Evolutionary conservation across 2,329 filamentous ascomycete species (phyloP).

Genomic region (Septoria linicola): DNA sequence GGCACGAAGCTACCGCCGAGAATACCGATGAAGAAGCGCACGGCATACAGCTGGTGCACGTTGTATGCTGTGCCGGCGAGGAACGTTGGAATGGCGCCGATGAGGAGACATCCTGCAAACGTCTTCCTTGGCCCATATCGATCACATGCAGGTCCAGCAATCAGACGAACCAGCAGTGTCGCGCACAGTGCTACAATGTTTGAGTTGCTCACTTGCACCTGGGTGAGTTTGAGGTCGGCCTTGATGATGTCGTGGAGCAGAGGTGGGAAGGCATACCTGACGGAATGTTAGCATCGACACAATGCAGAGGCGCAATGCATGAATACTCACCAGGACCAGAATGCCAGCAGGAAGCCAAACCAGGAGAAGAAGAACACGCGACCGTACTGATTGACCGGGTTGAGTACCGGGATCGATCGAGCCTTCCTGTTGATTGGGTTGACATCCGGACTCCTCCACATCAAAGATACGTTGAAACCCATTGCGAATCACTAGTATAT

Average conservation of each 20-base stretch:
- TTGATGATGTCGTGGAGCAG: conserved; percentile 77
- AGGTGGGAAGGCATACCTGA: conserved; percentile 83
- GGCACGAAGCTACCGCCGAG: conserved; percentile 77
- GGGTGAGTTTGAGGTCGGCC: conserved; percentile 69
- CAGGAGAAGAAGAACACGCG: conserved; percentile 89
- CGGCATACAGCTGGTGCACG: conserved; percentile 65
- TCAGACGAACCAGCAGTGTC: conserved; percentile 71
- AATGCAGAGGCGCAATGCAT: neutral
- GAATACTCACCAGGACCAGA: conserved; percentile 68
- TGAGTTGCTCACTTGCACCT: conserved; percentile 76
- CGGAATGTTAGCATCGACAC: conserved; percentile 8
- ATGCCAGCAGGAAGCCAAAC: conserved; percentile 82
- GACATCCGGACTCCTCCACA: conserved; percentile 64
- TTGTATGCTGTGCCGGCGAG: conserved; percentile 74
- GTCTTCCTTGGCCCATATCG: conserved; percentile 76
- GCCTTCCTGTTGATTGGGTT: conserved; percentile 86
- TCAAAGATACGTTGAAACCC: conserved; percentile 25
- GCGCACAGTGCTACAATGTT: conserved; percentile 80
- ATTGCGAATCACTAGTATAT: conserved; percentile 9
- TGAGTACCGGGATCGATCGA: conserved; percentile 73
- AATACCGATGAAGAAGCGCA: conserved; percentile 79
- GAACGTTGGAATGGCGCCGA: conserved; percentile 77
- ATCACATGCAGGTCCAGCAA: conserved; percentile 83
- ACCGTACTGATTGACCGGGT: conserved; percentile 75
- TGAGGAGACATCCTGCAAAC: conserved; percentile 73